Evolutionary conservation across 441 rosid species (phyloP), one percentile per base, ranked within the genome.

Genomic region (Adansonia gregorii): DNA sequence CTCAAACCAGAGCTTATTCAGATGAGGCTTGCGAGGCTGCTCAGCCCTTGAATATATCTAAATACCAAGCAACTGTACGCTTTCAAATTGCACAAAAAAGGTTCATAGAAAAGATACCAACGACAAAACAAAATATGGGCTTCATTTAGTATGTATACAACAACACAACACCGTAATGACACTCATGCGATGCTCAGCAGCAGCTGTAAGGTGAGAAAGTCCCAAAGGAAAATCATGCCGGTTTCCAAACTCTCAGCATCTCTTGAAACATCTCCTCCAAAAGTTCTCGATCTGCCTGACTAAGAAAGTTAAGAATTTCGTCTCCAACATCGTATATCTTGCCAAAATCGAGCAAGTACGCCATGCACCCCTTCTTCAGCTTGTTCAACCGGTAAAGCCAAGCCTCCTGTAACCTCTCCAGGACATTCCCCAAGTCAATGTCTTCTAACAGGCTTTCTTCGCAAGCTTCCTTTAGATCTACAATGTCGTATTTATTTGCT

Each of bases 371-470:
- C 86, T 89, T 92, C 86, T 92, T 94, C 80, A 94, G 85, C 61
- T 89, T 94, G 82, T 85, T 85, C 79, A 94, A 85, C 82, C 92
- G 91, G 84, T 94, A 94, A 19, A 94, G 92, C 97, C 98, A 92
- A 43, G 98, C 97, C 74, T 93, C 97, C 82, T 92, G 97, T 65
- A 94, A 75, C 85, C 98, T 89, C 88, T 87, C 97, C 0, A 94
- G 95, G 67, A 94, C 98, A 45, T 94, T 94, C 51, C 72, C 85
- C 0, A 95, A 85, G 85, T 87, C 92, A 72, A 93, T 93, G 75
- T 94, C 98, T 77, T 93, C 97, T 89, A 94, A 79, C 0, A 93
- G 86, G 87, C 98, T 94, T 22, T 89, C 93, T 81, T 94, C 97
- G 3, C 98, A 94, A 0, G 93, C 88, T 27, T 89, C 90, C 85